Base-by-base conservation (phyloP, 257 asterid species). In the Solanum paucissectum region DNA sequence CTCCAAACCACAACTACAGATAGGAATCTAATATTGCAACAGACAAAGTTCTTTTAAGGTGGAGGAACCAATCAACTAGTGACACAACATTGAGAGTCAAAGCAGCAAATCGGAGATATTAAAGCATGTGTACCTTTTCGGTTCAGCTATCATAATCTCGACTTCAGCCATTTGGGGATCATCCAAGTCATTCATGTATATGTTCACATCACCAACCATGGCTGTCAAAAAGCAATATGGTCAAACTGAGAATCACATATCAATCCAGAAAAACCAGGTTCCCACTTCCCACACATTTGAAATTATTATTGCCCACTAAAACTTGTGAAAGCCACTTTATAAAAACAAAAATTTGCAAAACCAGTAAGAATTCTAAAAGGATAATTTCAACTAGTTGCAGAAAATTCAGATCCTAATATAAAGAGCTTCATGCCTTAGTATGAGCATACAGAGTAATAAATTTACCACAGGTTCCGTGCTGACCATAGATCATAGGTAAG, bases 71-170 rank as follows among this genome's bases (percentile, higher is more conserved):
- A 81, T 81, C 27, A 81, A 49, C 69, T 49, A 46, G 29, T 46
- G 68, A 5, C 68, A 29, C 11, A 25, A 46, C 42, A 81, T 29
- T 16, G 12, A 81, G 60, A 46, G 27, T 29, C 29, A 18, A 79
- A 27, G 66, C 64, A 81, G 42, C 40, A 81, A 82, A 36, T 62
- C 3, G 1, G 72, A 40, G 44, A 87, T 76, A 27, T 75, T 71
- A 89, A 25, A 49, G 38, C 13, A 25, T 23, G 69, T 91, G 40
- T 91, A 96, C 99, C 98, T 93, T 83, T 91, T 94, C 14, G 75
- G 90, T 89, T 96, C 99, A 33, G 98, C 99, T 86, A 96, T 94
- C 98, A 96, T 96, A 86, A 96, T 96, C 91, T 96, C 99, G 18
- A 95, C 89, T 92, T 96, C 99, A 12, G 97, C 99, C 86, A 89